These are phyloP conservation scores for Candida schatavii DNA, from an alignment of 805 yeast species.

Conservation along the genomic window DNA sequence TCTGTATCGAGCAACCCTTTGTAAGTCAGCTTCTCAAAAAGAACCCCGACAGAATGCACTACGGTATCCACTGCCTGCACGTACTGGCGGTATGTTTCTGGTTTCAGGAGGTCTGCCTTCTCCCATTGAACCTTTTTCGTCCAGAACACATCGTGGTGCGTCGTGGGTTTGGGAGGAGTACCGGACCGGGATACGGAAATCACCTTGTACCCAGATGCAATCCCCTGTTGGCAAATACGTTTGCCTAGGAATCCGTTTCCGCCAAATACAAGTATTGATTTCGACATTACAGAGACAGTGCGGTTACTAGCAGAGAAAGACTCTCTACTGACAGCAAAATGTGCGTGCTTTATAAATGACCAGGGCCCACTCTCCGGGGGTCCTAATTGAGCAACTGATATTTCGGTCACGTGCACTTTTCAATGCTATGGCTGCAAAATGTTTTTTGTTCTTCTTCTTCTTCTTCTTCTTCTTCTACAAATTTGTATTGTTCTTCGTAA, in stretches of 20 bases:
- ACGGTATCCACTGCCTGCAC: constrained; percentile 58
- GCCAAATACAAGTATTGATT: constrained; percentile 67
- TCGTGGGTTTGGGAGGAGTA: constrained; percentile 31
- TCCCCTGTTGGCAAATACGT: constrained; percentile 65
- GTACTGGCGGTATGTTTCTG: constrained; percentile 50
- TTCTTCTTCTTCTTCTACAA: too few relatives aligned
- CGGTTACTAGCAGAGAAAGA: background rate
- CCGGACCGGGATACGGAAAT: constrained; percentile 70
- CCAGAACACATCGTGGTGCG: constrained; percentile 42
- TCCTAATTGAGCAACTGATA: too few relatives aligned
- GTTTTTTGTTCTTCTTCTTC: too few relatives aligned
- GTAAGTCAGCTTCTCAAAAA: constrained; percentile 67
- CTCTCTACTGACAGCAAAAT: background rate
- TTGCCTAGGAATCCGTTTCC: constrained; percentile 82
- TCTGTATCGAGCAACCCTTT: constrained; percentile 50
- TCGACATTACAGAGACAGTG: constrained; percentile 6
- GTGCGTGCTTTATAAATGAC: too few relatives aligned
- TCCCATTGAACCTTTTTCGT: constrained; percentile 61
- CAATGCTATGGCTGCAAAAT: too few relatives aligned
- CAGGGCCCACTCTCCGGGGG: too few relatives aligned
- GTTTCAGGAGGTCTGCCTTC: constrained; percentile 65
- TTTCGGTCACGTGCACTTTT: too few relatives aligned
- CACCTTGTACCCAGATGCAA: constrained; percentile 61
- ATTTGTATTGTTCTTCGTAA: too few relatives aligned
- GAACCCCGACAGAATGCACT: constrained; percentile 79